These are phyloP conservation scores for Fraxinus xanthoxyloides DNA, from an alignment of 305 asterid species.

Conservation along the genomic window DNA sequence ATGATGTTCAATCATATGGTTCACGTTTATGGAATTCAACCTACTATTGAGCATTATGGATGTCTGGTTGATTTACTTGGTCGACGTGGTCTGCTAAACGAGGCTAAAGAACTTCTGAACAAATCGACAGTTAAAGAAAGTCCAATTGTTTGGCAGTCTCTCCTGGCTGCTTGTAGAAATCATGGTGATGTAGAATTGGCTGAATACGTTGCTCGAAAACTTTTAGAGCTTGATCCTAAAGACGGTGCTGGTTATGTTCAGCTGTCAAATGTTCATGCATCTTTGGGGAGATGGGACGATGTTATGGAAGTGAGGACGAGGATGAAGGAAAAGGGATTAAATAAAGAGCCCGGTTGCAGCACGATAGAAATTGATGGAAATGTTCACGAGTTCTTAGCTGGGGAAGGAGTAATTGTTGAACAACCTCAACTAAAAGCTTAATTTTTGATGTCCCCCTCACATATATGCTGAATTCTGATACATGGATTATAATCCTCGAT, in stretches of 20 bases:
- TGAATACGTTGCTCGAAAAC: conserved; percentile 28
- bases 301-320: conserved; percentile 28
- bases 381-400: conserved; percentile 30
- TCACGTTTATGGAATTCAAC: conserved; percentile 28
- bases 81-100: conserved; percentile 35
- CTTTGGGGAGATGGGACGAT: conserved; percentile 31
- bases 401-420: conserved; percentile 21
- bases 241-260: conserved; percentile 38
- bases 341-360: conserved; percentile 28
- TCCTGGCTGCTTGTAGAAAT: conserved; percentile 39
- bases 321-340: conserved; percentile 31
- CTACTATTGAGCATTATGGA: conserved; percentile 38
- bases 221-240: conserved; percentile 33
- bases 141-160: conserved; percentile 37
- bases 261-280: conserved; percentile 39
- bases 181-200: conserved; percentile 35
- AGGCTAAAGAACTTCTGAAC: conserved; percentile 35
- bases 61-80: conserved; percentile 48
- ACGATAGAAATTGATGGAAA: conserved; percentile 24
- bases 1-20: conserved; percentile 34
- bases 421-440: not conserved
- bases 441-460: not conserved
- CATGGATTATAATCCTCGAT: not conserved
- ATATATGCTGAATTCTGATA: not conserved
- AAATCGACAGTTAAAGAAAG: conserved; percentile 28